phyloP scores from a whole-genome alignment of 1,284 basidiomycete genomes.

The Gymnopus androsaceus region DNA sequence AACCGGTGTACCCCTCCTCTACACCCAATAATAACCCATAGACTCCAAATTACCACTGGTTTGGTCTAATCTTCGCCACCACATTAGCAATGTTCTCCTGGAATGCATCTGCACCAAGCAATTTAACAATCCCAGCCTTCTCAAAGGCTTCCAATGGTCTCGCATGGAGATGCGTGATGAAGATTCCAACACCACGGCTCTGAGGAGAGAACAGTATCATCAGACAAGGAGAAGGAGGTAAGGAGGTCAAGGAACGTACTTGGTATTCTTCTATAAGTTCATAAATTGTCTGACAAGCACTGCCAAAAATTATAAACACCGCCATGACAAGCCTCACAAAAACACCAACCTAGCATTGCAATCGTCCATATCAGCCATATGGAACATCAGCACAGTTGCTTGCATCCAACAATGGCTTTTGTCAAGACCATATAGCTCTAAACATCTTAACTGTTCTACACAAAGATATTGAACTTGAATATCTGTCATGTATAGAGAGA shows the following conservation, averaged over 20 bases:
- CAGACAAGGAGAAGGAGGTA: background rate
- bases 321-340: background rate
- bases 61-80: slow-evolving; percentile 38
- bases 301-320: slow-evolving; percentile 28
- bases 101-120: slow-evolving; percentile 73
- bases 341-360: slow-evolving; percentile 76
- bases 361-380: slow-evolving; percentile 83
- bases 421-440: slow-evolving; percentile 79
- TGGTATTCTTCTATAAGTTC: slow-evolving; percentile 81
- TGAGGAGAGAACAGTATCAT: slow-evolving; percentile 25
- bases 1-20: too few species aligned
- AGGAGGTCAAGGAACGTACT: too few species aligned
- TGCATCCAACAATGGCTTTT: slow-evolving; percentile 78
- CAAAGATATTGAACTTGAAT: slow-evolving; percentile 50
- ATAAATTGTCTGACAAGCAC: slow-evolving; percentile 82
- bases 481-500: slow-evolving; percentile 42
- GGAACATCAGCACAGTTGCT: slow-evolving; percentile 82
- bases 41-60: too few species aligned
- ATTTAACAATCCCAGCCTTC: slow-evolving; percentile 63
- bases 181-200: slow-evolving; percentile 73
- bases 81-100: slow-evolving; percentile 72
- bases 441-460: slow-evolving; percentile 75
- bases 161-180: slow-evolving; percentile 75
- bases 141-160: slow-evolving; percentile 61
- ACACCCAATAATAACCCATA: too few species aligned